phyloP scores from a whole-genome alignment of 768 basidiomycete genomes.

The Pisolithus sp. region DNA sequence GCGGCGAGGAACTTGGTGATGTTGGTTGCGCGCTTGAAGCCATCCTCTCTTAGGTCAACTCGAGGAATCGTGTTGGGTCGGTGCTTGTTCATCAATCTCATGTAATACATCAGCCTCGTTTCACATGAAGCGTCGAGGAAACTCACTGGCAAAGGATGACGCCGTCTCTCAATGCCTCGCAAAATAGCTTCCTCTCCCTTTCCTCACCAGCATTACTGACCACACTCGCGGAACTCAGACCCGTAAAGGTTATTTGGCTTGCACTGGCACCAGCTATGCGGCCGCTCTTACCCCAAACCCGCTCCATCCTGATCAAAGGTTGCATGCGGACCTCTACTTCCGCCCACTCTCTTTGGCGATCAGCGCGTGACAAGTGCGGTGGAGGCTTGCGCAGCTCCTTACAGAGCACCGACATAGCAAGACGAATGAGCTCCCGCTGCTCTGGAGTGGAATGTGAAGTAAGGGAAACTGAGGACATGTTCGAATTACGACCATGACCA shows the following conservation, averaged over 20 bases:
- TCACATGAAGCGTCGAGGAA: constrained; percentile 7
- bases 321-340: constrained; percentile 67
- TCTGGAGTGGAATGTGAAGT: constrained; percentile 44
- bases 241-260: constrained; percentile 31
- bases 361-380: constrained; percentile 44
- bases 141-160: constrained; percentile 88
- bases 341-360: constrained; percentile 57
- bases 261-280: constrained; percentile 34
- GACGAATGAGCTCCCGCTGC: constrained; percentile 61
- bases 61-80: constrained; percentile 53
- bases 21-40: constrained; percentile 61
- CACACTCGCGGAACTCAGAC: constrained; percentile 26
- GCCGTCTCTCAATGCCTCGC: constrained; percentile 75
- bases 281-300: constrained; percentile 69
- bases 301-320: constrained; percentile 59
- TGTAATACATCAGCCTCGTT: constrained; percentile 3
- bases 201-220: constrained; percentile 59
- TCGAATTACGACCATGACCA: constrained; percentile 50
- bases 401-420: constrained; percentile 57
- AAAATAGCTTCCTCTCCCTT: constrained; percentile 64
- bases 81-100: constrained; percentile 75
- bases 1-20: constrained; percentile 74
- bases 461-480: constrained; percentile 55
- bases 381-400: constrained; percentile 61
- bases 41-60: constrained; percentile 62